A percentile compares a stretch with the other conserved stretches of the same genome.
These are phyloP conservation scores for Immersiella caudata DNA, from an alignment of 495 filamentous ascomycete species.

Conservation along the genomic window DNA sequence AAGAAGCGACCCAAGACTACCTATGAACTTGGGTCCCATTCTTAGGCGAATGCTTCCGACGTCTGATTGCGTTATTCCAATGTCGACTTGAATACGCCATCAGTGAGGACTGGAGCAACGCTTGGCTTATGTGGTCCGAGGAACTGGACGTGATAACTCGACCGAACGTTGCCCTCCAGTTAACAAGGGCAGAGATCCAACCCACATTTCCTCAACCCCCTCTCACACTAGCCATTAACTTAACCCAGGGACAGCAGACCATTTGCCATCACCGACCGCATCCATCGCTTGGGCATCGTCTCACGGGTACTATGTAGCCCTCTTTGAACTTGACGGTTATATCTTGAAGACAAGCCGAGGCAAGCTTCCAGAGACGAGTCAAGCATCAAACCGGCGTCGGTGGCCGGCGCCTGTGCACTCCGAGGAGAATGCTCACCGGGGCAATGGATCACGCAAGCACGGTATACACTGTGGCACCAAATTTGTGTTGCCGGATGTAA, in stretches of 20 bases:
- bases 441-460: neutral
- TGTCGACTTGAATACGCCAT: neutral
- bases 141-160: neutral
- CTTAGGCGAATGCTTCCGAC: neutral
- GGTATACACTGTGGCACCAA: neutral
- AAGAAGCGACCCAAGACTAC: neutral
- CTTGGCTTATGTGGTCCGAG: neutral
- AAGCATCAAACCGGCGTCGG: neutral
- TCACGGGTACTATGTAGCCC: too few species aligned
- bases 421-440: neutral
- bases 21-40: neutral
- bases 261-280: too few species aligned
- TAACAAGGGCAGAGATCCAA: too few species aligned
- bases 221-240: too few species aligned
- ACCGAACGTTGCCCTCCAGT: too few species aligned
- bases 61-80: neutral
- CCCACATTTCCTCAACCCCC: too few species aligned
- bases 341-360: neutral
- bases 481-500: neutral
- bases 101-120: neutral
- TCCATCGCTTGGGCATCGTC: too few species aligned
- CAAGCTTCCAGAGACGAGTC: neutral
- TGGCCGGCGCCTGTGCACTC: neutral
- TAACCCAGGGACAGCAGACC: too few species aligned
- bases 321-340: neutral